These are phyloP conservation scores for Oxytropis ochrocephala DNA, from an alignment of 306 rosid genomes.

Conservation along the genomic window DNA sequence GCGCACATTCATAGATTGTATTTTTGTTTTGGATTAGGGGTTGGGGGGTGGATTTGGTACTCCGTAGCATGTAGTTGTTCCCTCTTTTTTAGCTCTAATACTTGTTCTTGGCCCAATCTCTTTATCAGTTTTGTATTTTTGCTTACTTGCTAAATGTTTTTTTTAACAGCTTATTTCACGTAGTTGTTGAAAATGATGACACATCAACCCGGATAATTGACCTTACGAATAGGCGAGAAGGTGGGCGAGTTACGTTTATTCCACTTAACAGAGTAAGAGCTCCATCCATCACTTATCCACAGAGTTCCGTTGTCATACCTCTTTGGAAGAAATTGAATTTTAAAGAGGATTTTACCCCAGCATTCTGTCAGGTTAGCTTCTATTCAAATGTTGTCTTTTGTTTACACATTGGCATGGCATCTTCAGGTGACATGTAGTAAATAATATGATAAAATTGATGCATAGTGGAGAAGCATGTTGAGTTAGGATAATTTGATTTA, in stretches of 20 bases:
- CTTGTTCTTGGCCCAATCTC: not conserved
- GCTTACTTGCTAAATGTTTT: conserved; percentile 8
- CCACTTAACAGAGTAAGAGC: conserved; percentile 92
- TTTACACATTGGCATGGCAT: not conserved
- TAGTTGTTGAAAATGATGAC: conserved; percentile 91
- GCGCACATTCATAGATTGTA: not conserved
- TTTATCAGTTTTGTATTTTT: not conserved
- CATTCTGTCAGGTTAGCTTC: conserved; percentile 83
- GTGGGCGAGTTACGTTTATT: conserved; percentile 94
- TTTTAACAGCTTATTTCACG: conserved; percentile 63
- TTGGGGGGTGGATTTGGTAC: not conserved
- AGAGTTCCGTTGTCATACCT: conserved; percentile 85
- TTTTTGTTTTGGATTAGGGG: not conserved
- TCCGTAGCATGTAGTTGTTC: not conserved
- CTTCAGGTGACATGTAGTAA: no score
- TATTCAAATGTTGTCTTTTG: not conserved
- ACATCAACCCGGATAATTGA: conserved; percentile 88
- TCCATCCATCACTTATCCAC: conserved; percentile 66
- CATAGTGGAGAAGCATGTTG: no score
- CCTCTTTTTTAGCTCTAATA: not conserved
- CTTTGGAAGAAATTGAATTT: conserved; percentile 65
- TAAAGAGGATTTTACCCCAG: conserved; percentile 41
- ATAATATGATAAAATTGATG: no score
- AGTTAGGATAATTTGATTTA: no score
- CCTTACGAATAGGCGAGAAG: conserved; percentile 77